Percentiles rank a stretch among this genome's conserved stretches.
phyloP scores from a whole-genome alignment of 306 rosid species.

The Trichosanthes cucumerina region DNA sequence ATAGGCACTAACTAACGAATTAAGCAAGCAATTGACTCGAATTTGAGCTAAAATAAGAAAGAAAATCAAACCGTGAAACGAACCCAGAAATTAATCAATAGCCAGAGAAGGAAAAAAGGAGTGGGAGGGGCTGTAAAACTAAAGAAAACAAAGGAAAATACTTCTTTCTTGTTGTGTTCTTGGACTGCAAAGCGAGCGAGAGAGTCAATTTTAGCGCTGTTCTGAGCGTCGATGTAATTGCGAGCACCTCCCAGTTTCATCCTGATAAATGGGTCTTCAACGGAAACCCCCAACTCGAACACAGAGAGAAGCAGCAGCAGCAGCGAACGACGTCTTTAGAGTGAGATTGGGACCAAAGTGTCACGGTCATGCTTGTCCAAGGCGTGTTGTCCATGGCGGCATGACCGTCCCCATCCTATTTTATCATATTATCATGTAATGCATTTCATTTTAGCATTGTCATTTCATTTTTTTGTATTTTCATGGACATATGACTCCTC shows the following conservation, averaged over 20 bases:
- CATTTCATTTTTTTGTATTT: too few relatives aligned
- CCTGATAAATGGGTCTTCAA: constrained; percentile 3
- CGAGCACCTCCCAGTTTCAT: constrained; percentile 9
- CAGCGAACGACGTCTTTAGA: neutral
- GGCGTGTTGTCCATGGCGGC: too few relatives aligned
- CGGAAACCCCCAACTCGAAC: constrained; percentile 1
- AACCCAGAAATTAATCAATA: neutral
- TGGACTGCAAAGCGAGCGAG: constrained; percentile 39
- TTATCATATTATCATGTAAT: too few relatives aligned
- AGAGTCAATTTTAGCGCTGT: constrained; percentile 20
- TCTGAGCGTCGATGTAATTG: neutral
- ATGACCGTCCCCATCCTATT: too few relatives aligned
- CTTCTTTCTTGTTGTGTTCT: constrained; percentile 36
- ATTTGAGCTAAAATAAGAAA: neutral
- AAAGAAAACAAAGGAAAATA: neutral
- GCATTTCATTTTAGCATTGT: too few relatives aligned
- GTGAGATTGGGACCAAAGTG: too few relatives aligned
- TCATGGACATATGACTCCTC: too few relatives aligned
- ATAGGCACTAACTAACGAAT: neutral
- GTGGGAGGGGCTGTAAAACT: neutral
- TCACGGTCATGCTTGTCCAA: too few relatives aligned
- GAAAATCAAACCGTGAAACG: too few relatives aligned
- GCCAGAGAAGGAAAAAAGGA: neutral
- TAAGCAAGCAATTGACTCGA: neutral
- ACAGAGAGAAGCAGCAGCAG: neutral